Evolutionary conservation across 495 filamentous ascomycete genomes (phyloP).

Genomic region (Trichoderma reesei): DNA sequence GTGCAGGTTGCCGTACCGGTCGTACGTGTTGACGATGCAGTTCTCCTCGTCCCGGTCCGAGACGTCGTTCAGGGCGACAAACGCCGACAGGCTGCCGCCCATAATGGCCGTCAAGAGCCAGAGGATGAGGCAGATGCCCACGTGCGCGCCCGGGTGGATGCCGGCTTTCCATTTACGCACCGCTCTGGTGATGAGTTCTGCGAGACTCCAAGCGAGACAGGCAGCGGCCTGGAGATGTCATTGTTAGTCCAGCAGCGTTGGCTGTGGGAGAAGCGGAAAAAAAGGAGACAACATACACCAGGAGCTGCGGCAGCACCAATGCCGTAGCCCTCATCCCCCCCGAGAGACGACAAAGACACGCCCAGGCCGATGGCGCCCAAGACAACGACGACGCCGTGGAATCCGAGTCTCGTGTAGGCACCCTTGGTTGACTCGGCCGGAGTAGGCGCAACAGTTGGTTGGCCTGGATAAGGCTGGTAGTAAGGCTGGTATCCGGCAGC

Average conservation of each 20-base stretch:
- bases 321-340: not conserved
- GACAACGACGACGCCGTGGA: not conserved
- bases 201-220: conserved; percentile 26
- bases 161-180: conserved; percentile 18
- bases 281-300: not conserved
- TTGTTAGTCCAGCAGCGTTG: too few relatives aligned
- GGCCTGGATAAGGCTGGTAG: conserved; percentile 1
- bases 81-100: conserved; percentile 12
- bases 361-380: not conserved
- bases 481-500: not conserved
- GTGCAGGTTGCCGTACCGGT: not conserved
- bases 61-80: conserved; percentile 11
- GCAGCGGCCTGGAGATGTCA: conserved; percentile 18
- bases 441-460: not conserved
- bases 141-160: conserved; percentile 30
- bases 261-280: not conserved
- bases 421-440: not conserved
- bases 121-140: conserved; percentile 29
- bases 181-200: conserved; percentile 26
- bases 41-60: conserved; percentile 12
- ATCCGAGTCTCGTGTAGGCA: not conserved
- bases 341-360: not conserved
- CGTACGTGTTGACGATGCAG: conserved; percentile 9
- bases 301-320: not conserved
- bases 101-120: conserved; percentile 15